Evolutionary conservation across 352 stramenopile species (phyloP).

Genomic region (Pythium aphanidermatum): DNA sequence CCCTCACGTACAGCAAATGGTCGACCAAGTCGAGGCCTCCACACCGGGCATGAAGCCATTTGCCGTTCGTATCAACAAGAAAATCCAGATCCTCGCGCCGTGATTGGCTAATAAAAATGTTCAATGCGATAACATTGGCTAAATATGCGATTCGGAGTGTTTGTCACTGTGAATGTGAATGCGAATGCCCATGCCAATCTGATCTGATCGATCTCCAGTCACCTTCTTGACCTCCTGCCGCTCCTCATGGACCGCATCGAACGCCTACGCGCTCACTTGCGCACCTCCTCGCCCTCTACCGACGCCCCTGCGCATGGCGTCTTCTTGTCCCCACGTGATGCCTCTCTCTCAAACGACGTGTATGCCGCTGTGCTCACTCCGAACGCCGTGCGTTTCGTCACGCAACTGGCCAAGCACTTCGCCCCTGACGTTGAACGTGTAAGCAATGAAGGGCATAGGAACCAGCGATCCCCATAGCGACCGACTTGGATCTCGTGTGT

Average conservation of each 20-base stretch:
- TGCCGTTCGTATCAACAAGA: not conserved
- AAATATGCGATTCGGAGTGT: slow-evolving; percentile 1
- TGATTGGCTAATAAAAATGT: slow-evolving; percentile 11
- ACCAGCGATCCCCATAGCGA: too few relatives aligned
- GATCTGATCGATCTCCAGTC: too few relatives aligned
- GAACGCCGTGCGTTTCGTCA: slow-evolving; percentile 85
- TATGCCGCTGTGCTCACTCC: slow-evolving; percentile 77
- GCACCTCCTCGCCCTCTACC: not conserved
- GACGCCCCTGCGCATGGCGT: not conserved
- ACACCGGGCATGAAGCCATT: slow-evolving; percentile 18
- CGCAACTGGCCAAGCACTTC: slow-evolving; percentile 74
- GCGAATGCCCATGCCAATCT: too few relatives aligned
- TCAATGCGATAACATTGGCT: not conserved
- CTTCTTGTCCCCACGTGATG: slow-evolving; percentile 16
- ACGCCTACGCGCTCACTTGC: slow-evolving; percentile 14
- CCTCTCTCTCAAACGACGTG: slow-evolving; percentile 12
- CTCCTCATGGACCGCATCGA: slow-evolving; percentile 21
- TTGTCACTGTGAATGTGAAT: slow-evolving; percentile 5
- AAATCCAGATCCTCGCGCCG: too few relatives aligned
- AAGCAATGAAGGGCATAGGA: not conserved
- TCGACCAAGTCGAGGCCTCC: slow-evolving; percentile 11
- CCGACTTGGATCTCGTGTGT: too few relatives aligned
- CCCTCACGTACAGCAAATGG: not conserved
- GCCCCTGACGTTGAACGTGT: slow-evolving; percentile 44
- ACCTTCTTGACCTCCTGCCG: too few relatives aligned